These are phyloP conservation scores for Crithidia expoeki DNA, from an alignment of 208 protist species.

Conservation along the genomic window DNA sequence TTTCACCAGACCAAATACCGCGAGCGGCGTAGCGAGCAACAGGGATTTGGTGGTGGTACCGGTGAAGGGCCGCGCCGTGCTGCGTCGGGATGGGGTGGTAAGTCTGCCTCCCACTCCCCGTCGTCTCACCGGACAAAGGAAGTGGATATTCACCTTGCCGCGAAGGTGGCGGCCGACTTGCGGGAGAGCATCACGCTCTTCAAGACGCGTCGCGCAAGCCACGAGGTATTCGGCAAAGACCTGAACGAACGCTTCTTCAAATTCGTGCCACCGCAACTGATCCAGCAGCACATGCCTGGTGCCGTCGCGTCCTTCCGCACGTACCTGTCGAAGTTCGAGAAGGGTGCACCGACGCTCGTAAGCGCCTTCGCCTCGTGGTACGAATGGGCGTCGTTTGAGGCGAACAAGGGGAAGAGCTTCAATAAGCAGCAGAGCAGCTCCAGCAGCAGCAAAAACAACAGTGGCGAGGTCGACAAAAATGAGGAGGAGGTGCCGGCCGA, in stretches of 20 bases:
- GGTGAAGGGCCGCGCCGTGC: no score
- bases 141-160: slow-evolving; percentile 79
- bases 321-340: slow-evolving; percentile 78
- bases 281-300: slow-evolving; percentile 78
- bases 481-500: slow-evolving; percentile 20
- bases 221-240: slow-evolving; percentile 52
- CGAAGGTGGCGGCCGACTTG: slow-evolving; percentile 76
- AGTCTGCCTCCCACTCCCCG: not conserved
- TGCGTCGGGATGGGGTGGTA: no score
- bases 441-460: not conserved
- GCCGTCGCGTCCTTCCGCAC: slow-evolving; percentile 65
- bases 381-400: slow-evolving; percentile 85
- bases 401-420: slow-evolving; percentile 55
- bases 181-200: slow-evolving; percentile 69
- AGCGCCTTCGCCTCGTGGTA: slow-evolving; percentile 79
- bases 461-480: slow-evolving; percentile 8
- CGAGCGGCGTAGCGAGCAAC: slow-evolving; percentile 33
- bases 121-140: slow-evolving; percentile 60
- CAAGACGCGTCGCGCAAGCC: slow-evolving; percentile 46
- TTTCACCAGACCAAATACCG: slow-evolving; percentile 65
- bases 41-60: not conserved
- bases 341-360: slow-evolving; percentile 53
- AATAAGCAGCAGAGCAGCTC: slow-evolving; percentile 18
- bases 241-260: slow-evolving; percentile 70
- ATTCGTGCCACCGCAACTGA: slow-evolving; percentile 76